phyloP scores from a whole-genome alignment of 106 monocot species.

The Amphibolis antarctica region DNA sequence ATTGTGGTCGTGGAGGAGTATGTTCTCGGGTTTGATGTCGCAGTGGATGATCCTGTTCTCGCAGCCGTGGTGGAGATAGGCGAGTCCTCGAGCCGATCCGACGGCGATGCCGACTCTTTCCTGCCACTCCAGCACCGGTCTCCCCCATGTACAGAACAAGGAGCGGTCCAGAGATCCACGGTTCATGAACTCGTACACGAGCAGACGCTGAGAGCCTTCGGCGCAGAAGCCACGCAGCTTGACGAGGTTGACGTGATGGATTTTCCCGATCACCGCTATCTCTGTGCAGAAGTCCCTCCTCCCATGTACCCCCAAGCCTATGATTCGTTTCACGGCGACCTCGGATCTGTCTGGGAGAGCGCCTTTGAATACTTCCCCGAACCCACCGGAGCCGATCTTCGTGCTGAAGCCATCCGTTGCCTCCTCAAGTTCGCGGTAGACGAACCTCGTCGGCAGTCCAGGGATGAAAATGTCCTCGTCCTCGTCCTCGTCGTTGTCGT shows the following conservation, averaged over 20 bases:
- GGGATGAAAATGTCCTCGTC: conserved; percentile 42
- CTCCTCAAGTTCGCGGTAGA: conserved; percentile 38
- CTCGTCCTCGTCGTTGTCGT: background rate
- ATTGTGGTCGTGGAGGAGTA: conserved; percentile 47
- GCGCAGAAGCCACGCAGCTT: conserved; percentile 76
- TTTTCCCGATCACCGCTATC: conserved; percentile 81
- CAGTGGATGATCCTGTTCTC: conserved; percentile 73
- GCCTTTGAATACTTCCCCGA: conserved; percentile 75
- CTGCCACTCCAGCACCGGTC: conserved; percentile 67
- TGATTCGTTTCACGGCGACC: conserved; percentile 73
- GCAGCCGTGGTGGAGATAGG: conserved; percentile 69
- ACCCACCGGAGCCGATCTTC: conserved; percentile 70
- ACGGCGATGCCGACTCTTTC: conserved; percentile 59
- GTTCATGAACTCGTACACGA: conserved; percentile 95
- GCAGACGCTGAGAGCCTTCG: conserved; percentile 35
- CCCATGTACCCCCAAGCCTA: conserved; percentile 36
- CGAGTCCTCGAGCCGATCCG: conserved; percentile 69
- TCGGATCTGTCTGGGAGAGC: conserved; percentile 34
- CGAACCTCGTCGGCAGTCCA: conserved; percentile 64
- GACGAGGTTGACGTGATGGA: conserved; percentile 85
- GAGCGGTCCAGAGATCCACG: conserved; percentile 67
- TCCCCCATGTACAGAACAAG: conserved; percentile 33
- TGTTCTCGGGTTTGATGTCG: conserved; percentile 94
- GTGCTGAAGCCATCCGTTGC: conserved; percentile 45
- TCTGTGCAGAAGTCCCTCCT: conserved; percentile 80